Evolutionary conservation across 2,329 filamentous ascomycete species (phyloP).

Genomic region (Colletotrichum filicis): DNA sequence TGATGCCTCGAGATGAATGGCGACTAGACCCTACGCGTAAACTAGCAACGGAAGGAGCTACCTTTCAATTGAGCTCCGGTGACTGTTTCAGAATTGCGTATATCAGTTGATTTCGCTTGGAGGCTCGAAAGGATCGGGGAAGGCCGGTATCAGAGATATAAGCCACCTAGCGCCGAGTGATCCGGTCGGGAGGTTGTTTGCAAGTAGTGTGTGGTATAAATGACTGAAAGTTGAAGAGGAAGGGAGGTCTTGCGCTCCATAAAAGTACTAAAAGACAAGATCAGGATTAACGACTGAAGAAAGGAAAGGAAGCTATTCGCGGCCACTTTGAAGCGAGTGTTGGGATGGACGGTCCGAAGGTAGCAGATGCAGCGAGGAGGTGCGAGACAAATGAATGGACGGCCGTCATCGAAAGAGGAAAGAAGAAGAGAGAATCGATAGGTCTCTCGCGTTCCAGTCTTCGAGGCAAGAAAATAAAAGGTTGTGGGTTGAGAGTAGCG

Average conservation of each 20-base stretch:
- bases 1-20: neutral
- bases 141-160: neutral
- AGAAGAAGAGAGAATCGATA: too few relatives aligned
- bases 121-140: neutral
- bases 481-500: neutral
- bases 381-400: neutral
- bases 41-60: neutral
- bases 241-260: neutral
- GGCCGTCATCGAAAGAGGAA: neutral
- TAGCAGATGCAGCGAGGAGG: neutral
- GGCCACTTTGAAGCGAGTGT: neutral
- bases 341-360: neutral
- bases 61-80: neutral
- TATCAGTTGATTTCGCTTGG: too few relatives aligned
- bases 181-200: neutral
- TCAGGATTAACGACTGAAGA: neutral
- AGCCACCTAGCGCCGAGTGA: neutral
- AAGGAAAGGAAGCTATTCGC: neutral
- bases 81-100: too few relatives aligned
- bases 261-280: neutral
- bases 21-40: too few relatives aligned
- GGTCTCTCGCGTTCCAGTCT: too few relatives aligned
- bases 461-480: neutral
- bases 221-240: neutral
- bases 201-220: neutral